A percentile compares a stretch with the other conserved stretches of the same genome.
Evolutionary conservation across 805 yeast genomes (phyloP).

Genomic region (Torulaspora delbrueckii): DNA sequence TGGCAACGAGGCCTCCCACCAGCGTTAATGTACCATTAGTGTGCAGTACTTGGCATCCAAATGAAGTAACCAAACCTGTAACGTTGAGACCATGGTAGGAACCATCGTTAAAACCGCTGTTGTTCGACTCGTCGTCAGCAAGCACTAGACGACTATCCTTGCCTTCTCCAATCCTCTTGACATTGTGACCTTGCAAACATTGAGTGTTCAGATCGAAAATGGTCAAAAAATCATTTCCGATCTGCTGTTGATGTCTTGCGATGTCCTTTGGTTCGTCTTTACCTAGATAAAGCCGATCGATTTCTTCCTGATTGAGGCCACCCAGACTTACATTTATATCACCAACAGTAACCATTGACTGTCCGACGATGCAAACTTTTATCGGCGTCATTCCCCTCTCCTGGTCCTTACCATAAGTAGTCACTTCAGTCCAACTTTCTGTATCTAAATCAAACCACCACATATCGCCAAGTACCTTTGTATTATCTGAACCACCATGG

Average conservation of each 20-base stretch:
- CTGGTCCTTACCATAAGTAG: conserved; percentile 15
- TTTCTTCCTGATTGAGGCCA: conserved; percentile 27
- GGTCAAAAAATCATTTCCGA: conserved; percentile 19
- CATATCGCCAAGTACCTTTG: conserved; percentile 41
- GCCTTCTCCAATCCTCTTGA: neutral
- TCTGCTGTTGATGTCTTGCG: conserved; percentile 1
- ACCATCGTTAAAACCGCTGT: too few species aligned
- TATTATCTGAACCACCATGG: conserved; percentile 39
- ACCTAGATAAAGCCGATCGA: conserved; percentile 14
- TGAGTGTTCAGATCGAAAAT: conserved; percentile 23
- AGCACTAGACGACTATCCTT: neutral
- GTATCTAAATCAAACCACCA: conserved; percentile 47
- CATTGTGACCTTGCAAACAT: conserved; percentile 18
- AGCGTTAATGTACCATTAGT: conserved; percentile 23
- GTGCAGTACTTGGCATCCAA: conserved; percentile 19
- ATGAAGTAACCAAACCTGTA: conserved; percentile 6
- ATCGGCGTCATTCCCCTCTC: conserved; percentile 15
- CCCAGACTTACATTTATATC: conserved; percentile 26
- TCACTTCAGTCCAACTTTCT: conserved; percentile 39
- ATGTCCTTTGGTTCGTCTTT: conserved; percentile 2
- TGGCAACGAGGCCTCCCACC: conserved; percentile 28
- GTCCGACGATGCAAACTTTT: conserved; percentile 29
- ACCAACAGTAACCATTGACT: conserved; percentile 25
- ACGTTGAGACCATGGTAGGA: neutral
- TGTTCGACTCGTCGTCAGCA: neutral